Evolutionary conservation across 1,284 basidiomycete species (phyloP), one percentile per base, ranked within the genome.

Genomic region (Trichosporon sp.): DNA sequence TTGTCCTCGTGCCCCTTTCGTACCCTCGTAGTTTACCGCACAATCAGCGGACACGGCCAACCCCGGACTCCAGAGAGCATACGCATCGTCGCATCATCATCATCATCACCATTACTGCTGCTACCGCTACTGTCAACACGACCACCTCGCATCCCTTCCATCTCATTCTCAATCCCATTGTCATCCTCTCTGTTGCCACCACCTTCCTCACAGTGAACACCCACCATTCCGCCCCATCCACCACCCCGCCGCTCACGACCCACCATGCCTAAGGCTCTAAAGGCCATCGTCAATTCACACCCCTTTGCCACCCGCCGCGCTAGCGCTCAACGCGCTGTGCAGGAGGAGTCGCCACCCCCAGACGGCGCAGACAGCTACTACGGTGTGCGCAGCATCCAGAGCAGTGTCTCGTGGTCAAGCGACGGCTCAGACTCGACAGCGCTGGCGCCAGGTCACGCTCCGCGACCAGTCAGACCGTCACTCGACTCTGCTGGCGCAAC

Each of bases 341-440:
- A 59, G 33, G 58, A 36, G 23, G 32, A 62, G 25, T 44, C 58
- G 14, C 31, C 59, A 27, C 62, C 67, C 49, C 62, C 70, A 3
- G 21, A 61, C 2, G 70, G 67, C 31, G 33, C 59, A 1, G 72
- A 73, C 57, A 70, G 69, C 58, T 70, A 58, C 60, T 73, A 67
- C 40, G 72, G 72, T n/a, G 72, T 73, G 7, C 61, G 70, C 16
- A 73, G 72, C 46, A 62, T 73, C 4, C 56, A 73, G 4, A 59
- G 65, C n/a, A 69, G 65, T 23, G 65, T 70, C 40, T 44, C 29
- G 13, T 59, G 58, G 58, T 29, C 37, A 4, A 44, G 44, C 29
- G 58, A 44, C 29, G 40, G 44, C n/a, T 44, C 40, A 11, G 58
- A 59, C 27, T 54, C 49, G 56, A 36, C 56, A 4, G 56, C 56